Evolutionary conservation across 768 basidiomycete species (phyloP).

Genomic region (Lenzites betulinus): DNA sequence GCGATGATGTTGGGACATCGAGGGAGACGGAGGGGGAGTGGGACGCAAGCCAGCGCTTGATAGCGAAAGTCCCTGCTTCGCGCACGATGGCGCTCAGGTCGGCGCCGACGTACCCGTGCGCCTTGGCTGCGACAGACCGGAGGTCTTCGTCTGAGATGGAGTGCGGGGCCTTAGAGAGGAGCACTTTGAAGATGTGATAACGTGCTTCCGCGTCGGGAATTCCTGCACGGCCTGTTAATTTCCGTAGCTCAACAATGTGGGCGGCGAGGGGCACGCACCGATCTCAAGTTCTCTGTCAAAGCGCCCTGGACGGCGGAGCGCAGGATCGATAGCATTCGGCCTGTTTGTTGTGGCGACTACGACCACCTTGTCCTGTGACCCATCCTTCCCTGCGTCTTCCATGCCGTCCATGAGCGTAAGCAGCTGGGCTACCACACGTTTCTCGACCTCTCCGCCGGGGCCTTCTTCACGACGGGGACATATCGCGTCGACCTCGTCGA

Average conservation of each 20-base stretch:
- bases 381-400: constrained; percentile 46
- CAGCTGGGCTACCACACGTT: constrained; percentile 92
- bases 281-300: constrained; percentile 97
- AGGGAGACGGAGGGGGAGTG: constrained; percentile 17
- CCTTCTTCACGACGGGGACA: constrained; percentile 90
- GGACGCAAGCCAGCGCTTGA: constrained; percentile 73
- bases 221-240: constrained; percentile 46
- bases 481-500: constrained; percentile 96
- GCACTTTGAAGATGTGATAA: constrained; percentile 81
- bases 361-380: constrained; percentile 66
- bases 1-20: constrained; percentile 12
- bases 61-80: constrained; percentile 88
- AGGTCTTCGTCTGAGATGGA: constrained; percentile 62
- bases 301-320: constrained; percentile 82
- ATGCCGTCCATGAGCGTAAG: constrained; percentile 95
- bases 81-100: constrained; percentile 91
- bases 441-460: constrained; percentile 93
- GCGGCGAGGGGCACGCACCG: constrained; percentile 47
- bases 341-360: constrained; percentile 97
- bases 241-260: not conserved
- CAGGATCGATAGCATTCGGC: constrained; percentile 95
- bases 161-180: constrained; percentile 82
- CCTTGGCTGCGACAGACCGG: constrained; percentile 64
- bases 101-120: constrained; percentile 97
- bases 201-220: constrained; percentile 88